Percentiles rank a stretch among this genome's conserved stretches.
phyloP scores from a whole-genome alignment of 768 basidiomycete species.

The Rhizopogon sp. region DNA sequence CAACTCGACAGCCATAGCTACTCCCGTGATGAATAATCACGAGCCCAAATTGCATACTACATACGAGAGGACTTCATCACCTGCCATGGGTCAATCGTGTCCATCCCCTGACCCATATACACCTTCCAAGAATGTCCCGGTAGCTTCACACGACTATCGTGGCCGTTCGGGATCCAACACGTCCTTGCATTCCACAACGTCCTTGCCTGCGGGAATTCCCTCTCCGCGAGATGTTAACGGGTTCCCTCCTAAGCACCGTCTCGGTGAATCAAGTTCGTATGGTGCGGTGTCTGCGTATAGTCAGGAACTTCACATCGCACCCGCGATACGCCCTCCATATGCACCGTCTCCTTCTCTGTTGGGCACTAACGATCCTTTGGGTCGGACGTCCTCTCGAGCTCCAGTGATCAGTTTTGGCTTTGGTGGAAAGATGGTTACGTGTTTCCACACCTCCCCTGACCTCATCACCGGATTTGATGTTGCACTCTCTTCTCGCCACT shows the following conservation, averaged over 20 bases:
- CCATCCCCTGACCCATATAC: slow-evolving; percentile 33
- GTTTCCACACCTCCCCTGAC: slow-evolving; percentile 71
- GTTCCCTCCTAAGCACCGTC: slow-evolving; percentile 14
- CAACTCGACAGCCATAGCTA: not conserved
- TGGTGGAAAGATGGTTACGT: slow-evolving; percentile 86
- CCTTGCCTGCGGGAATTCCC: slow-evolving; percentile 10
- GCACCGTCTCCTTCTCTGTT: slow-evolving; percentile 82
- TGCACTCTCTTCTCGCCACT: slow-evolving; percentile 64
- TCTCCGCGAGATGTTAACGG: slow-evolving; percentile 25
- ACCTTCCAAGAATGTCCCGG: slow-evolving; percentile 21
- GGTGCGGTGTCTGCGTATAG: slow-evolving; percentile 12
- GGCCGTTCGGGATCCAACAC: slow-evolving; percentile 42
- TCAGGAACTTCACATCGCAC: slow-evolving; percentile 24
- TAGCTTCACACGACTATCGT: slow-evolving; percentile 18
- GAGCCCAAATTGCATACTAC: slow-evolving; percentile 15
- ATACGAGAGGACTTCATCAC: slow-evolving; percentile 28
- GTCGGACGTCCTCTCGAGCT: slow-evolving; percentile 63
- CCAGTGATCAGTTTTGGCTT: slow-evolving; percentile 90
- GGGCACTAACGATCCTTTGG: slow-evolving; percentile 78
- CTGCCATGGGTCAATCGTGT: slow-evolving; percentile 17
- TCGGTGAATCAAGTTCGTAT: slow-evolving; percentile 14
- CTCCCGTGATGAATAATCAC: slow-evolving; percentile 4
- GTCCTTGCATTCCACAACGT: slow-evolving; percentile 32
- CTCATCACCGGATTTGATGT: slow-evolving; percentile 75
- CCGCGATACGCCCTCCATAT: slow-evolving; percentile 51